Percentiles rank a stretch among this genome's conserved stretches.
Conservation (phyloP, 2,329 filamentous ascomycete genomes). For the Fusarium torulosum region DNA sequence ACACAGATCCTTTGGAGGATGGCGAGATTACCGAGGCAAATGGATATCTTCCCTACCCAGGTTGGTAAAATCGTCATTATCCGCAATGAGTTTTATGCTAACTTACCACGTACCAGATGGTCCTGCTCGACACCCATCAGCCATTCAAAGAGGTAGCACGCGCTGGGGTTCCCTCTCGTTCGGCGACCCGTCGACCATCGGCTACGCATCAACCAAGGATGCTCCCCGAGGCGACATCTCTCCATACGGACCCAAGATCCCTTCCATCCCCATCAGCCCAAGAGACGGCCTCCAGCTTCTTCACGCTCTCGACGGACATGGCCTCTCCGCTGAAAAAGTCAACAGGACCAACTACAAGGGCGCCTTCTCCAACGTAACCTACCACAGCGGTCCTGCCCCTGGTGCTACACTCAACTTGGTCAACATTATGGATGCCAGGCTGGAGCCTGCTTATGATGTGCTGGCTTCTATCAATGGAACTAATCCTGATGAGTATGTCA, state of each 20-base stretch:
- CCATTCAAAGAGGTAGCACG: conserved; percentile 38
- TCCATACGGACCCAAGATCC: conserved; percentile 31
- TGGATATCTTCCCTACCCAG: conserved; percentile 28
- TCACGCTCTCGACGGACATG: conserved; percentile 19
- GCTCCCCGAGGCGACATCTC: conserved; percentile 31
- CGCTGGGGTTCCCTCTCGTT: conserved; percentile 39
- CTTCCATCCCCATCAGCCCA: conserved; percentile 33
- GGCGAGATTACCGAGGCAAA: conserved; percentile 37
- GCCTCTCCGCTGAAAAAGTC: conserved; percentile 12
- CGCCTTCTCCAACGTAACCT: conserved; percentile 29
- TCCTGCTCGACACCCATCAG: conserved; percentile 34
- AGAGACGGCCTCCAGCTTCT: conserved; percentile 28
- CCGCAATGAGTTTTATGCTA: rapidly evolving
- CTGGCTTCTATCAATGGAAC: conserved; percentile 58
- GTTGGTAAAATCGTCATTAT: not conserved
- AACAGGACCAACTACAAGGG: conserved; percentile 35
- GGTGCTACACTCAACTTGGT: conserved; percentile 19
- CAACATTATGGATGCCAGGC: conserved; percentile 33
- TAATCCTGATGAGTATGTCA: conserved; percentile 57
- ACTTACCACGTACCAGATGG: conserved; percentile 8
- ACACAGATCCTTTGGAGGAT: conserved; percentile 27
- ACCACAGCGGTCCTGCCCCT: conserved; percentile 28
- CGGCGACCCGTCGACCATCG: conserved; percentile 38
- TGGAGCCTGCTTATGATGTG: conserved; percentile 48
- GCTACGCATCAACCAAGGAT: conserved; percentile 38